These are phyloP conservation scores for Coemansia guatemalensis DNA, from an alignment of 192 early-diverging fungal genomes.

Conservation along the genomic window DNA sequence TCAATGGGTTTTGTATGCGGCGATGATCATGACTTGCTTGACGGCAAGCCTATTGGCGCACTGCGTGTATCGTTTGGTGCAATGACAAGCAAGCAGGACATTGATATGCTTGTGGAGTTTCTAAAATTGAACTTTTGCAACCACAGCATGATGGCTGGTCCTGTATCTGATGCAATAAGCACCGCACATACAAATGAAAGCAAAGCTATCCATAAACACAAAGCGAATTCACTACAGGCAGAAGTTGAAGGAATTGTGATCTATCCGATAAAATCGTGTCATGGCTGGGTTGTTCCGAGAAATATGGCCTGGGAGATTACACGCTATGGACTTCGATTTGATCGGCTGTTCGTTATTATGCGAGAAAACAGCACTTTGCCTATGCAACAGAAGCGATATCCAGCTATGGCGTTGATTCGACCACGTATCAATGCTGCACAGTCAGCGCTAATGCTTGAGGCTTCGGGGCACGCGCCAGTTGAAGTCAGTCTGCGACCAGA, in stretches of 20 bases:
- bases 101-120: constrained; percentile 61
- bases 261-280: constrained; percentile 86
- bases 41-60: constrained; percentile 67
- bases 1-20: constrained; percentile 70
- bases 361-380: constrained; percentile 44
- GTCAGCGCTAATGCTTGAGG: constrained; percentile 53
- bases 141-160: constrained; percentile 8
- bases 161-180: background rate
- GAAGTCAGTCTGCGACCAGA: constrained; percentile 32
- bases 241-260: constrained; percentile 43
- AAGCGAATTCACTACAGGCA: constrained; percentile 4
- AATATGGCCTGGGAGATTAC: constrained; percentile 37
- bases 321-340: constrained; percentile 30
- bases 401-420: constrained; percentile 64
- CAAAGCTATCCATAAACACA: background rate
- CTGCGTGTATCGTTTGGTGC: constrained; percentile 80
- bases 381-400: constrained; percentile 69
- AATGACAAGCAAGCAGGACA: constrained; percentile 62
- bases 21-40: constrained; percentile 71
- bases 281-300: constrained; percentile 47
- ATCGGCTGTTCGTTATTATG: constrained; percentile 48
- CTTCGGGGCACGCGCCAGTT: constrained; percentile 27
- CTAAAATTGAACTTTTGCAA: constrained; percentile 56
- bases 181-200: background rate
- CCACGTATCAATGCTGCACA: constrained; percentile 46